Base-by-base conservation (phyloP, 805 yeast genomes). In the Starmera caribaea region DNA sequence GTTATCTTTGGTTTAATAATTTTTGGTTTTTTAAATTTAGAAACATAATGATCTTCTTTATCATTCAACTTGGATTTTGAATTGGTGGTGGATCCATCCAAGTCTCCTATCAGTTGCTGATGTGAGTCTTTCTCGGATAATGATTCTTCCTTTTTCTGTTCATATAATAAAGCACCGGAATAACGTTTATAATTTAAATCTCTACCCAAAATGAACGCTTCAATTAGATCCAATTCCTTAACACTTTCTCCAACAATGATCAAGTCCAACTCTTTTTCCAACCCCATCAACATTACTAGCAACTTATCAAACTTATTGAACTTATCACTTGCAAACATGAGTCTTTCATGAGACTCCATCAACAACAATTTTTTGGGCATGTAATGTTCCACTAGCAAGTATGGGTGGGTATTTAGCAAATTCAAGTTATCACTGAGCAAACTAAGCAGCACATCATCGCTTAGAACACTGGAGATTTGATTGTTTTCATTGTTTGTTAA, bases 141-240 rank as follows among this genome's bases (percentile, higher is more conserved):
- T 5, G 26, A 21, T 7, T 21, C 26, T 21, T 39, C 39, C 36
- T 50, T 53, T 34, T 49, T 51, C 38, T 56, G 56, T 29, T 72
- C 76, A 46, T 68, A 72, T 17, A 81, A 57, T 15, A 80, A 72
- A 1, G 76, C 67, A 13, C 86, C 85, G 17, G 87, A 75, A 48
- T 80, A 72, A 47, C 95, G 72, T 43, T 70, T 71, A 51, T 82
- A 81, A 44, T 71, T 69, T 31, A 85, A 58, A 30, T 65, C 65
- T 50, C 84, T 76, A 2, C 96, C 96, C n/a, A 82, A 64, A 12
- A 87, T 53, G 35, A 81, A 66, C 0, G 89, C 83, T 57, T 88
- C 97, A 7, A 88, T 67, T 35, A 88, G 61, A 53, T 88, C 94
- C 45, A 83, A 55, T 51, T 83, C 92, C 51, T 81, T 79, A 16